These are phyloP conservation scores for Paramecium sexaurelia DNA, from an alignment of 73 alveolate species.

Conservation along the genomic window DNA sequence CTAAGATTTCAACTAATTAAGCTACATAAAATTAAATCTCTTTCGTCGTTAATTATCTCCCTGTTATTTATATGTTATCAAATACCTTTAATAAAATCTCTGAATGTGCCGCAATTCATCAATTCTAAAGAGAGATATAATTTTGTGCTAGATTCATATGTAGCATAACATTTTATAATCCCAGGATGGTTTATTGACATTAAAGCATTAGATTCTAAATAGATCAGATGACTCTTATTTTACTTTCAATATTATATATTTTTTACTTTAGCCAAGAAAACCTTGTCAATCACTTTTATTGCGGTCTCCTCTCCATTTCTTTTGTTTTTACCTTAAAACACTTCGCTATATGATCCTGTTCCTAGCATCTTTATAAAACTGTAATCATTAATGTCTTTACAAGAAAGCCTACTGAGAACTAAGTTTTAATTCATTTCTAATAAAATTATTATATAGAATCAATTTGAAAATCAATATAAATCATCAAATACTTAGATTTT, in stretches of 20 bases:
- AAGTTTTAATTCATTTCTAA: background rate
- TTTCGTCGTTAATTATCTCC: background rate
- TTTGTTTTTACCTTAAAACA: background rate
- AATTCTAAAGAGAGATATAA: background rate
- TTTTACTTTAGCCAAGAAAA: background rate
- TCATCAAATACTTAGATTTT: background rate
- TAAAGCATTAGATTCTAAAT: background rate
- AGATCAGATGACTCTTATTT: conserved; percentile 9
- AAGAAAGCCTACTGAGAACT: background rate
- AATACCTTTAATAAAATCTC: conserved; percentile 27
- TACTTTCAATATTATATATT: background rate
- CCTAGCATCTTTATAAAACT: conserved; percentile 25
- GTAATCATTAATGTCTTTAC: background rate
- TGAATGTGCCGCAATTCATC: background rate
- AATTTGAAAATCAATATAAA: too few species aligned
- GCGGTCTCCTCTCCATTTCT: background rate
- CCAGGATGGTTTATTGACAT: conserved; percentile 32
- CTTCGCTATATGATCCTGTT: conserved; percentile 16
- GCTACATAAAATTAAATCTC: conserved; percentile 18
- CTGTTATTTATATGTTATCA: background rate
- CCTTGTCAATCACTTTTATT: conserved; percentile 5
- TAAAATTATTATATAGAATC: background rate
- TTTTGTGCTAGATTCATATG: conserved; percentile 6
- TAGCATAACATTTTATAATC: conserved; percentile 30
- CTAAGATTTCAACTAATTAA: background rate